These are phyloP conservation scores for Alternaria conjuncta DNA, from an alignment of 2,329 filamentous ascomycete genomes.

Conservation along the genomic window DNA sequence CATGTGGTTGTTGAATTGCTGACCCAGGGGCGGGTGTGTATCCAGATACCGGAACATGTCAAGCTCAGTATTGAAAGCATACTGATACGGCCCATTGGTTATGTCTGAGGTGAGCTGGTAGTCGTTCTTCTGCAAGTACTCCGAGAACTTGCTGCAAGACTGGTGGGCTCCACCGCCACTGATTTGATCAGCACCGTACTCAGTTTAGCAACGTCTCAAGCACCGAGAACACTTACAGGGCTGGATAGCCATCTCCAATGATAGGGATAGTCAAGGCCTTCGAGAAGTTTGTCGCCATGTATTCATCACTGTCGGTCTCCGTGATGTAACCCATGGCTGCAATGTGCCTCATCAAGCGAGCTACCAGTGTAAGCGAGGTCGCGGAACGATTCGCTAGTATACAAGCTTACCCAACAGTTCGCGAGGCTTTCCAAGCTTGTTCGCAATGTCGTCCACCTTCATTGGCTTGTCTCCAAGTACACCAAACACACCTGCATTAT, in stretches of 20 bases:
- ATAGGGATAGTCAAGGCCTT: background rate
- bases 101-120: background rate
- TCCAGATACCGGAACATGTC: background rate
- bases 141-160: background rate
- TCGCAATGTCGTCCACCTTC: background rate
- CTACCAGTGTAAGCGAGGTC: background rate
- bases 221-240: background rate
- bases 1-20: conserved; percentile 1
- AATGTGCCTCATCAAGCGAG: background rate
- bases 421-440: background rate
- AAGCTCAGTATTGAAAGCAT: background rate
- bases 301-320: background rate
- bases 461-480: background rate
- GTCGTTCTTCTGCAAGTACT: background rate
- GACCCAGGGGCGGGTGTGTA: background rate
- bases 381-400: background rate
- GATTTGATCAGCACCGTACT: background rate
- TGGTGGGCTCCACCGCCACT: background rate
- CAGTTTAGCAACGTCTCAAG: background rate
- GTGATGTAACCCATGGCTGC: conserved; percentile 1
- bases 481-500: background rate
- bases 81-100: background rate
- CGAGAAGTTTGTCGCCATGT: background rate
- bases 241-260: background rate
- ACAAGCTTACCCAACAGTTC: background rate